Percentiles rank a stretch among this genome's conserved stretches.
Evolutionary conservation across 73 alveolate species (phyloP).

Genomic region (Tetrahymena malaccensis): DNA sequence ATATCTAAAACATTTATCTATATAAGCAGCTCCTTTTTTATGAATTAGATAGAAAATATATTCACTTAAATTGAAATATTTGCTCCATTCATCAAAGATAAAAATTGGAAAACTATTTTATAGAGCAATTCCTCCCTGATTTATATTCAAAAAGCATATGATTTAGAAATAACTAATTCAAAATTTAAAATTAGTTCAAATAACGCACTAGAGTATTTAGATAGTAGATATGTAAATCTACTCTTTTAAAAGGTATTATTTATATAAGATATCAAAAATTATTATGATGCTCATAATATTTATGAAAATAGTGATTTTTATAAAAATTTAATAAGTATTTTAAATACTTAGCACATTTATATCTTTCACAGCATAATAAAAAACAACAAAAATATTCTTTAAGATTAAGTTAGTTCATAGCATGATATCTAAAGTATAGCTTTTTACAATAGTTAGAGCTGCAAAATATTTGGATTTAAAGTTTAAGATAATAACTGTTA

Average conservation of each 20-base stretch:
- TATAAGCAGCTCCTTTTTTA: not conserved
- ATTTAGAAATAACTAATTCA: not conserved
- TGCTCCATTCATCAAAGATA: not conserved
- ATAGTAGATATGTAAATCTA: no score
- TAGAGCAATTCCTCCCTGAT: not conserved
- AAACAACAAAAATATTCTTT: not conserved
- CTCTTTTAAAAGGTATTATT: no score
- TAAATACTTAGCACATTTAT: not conserved
- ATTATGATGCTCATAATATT: not conserved
- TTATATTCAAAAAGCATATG: not conserved
- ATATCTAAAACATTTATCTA: not conserved
- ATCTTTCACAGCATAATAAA: not conserved
- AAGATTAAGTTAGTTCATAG: not conserved
- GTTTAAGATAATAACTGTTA: not conserved
- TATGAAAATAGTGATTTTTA: not conserved
- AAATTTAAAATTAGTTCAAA: no score
- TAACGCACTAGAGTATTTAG: not conserved
- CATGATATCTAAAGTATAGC: not conserved
- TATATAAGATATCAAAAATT: no score
- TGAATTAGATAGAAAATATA: no score
- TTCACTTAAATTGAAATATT: no score
- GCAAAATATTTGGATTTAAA: not conserved
- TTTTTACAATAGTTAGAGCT: not conserved
- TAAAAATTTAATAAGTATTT: no score
- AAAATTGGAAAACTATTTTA: not conserved